Evolutionary conservation across 352 stramenopile genomes (phyloP).

Genomic region (Phytophthora citrophthora): DNA sequence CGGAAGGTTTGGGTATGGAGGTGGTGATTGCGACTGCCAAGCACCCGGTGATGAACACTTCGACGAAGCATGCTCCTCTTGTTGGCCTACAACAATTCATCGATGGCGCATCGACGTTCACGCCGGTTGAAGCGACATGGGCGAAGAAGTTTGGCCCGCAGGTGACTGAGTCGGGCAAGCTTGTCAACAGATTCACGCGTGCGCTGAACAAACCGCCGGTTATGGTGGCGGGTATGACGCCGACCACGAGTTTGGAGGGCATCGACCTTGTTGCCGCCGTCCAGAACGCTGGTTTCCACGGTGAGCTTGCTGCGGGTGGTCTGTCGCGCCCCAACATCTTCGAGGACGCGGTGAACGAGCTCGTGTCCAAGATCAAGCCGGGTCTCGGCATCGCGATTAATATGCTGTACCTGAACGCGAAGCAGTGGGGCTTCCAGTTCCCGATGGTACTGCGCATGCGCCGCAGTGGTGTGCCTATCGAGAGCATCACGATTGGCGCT

Average conservation of each 20-base stretch:
- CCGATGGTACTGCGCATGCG: slow-evolving; percentile 87
- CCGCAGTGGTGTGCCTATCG: slow-evolving; percentile 79
- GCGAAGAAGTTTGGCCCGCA: slow-evolving; percentile 55
- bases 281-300: slow-evolving; percentile 83
- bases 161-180: slow-evolving; percentile 51
- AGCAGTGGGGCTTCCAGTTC: slow-evolving; percentile 92
- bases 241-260: slow-evolving; percentile 81
- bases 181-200: slow-evolving; percentile 76
- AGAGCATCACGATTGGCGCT: slow-evolving; percentile 89
- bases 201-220: slow-evolving; percentile 81
- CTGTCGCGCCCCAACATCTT: slow-evolving; percentile 78
- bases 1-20: slow-evolving; percentile 63
- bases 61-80: slow-evolving; percentile 35
- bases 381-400: slow-evolving; percentile 84
- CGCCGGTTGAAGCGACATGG: slow-evolving; percentile 48
- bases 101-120: slow-evolving; percentile 17
- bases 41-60: slow-evolving; percentile 37
- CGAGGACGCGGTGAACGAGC: slow-evolving; percentile 61
- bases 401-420: slow-evolving; percentile 91
- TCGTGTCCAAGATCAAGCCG: slow-evolving; percentile 77
- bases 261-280: slow-evolving; percentile 85
- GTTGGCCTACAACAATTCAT: slow-evolving; percentile 55
- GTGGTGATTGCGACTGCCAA: slow-evolving; percentile 60
- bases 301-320: slow-evolving; percentile 80
- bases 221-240: slow-evolving; percentile 86